A percentile compares a stretch with the other conserved stretches of the same genome.
Conservation (phyloP, 768 basidiomycete genomes). For the Omphalotus guepiniiformis region DNA sequence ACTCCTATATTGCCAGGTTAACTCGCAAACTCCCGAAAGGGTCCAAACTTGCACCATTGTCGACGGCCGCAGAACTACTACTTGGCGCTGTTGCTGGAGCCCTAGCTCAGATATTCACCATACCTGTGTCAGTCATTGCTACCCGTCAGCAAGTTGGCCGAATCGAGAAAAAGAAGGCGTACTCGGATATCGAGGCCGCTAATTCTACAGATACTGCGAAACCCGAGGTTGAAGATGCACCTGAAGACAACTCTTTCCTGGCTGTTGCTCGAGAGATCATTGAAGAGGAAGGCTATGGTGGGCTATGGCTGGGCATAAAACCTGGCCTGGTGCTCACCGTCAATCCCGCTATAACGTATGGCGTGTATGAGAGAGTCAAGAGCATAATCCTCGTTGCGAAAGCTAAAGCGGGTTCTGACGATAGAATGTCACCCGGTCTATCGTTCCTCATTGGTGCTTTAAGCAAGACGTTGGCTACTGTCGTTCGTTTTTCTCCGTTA, state of each 20-base stretch:
- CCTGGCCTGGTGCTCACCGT: constrained; percentile 93
- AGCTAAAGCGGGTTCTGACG: constrained; percentile 34
- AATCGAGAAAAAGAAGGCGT: constrained; percentile 12
- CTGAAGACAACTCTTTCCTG: constrained; percentile 66
- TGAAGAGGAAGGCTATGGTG: constrained; percentile 80
- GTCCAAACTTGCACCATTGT: constrained; percentile 57
- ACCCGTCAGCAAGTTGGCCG: constrained; percentile 92
- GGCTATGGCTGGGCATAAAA: constrained; percentile 90
- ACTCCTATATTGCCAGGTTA: constrained; percentile 73
- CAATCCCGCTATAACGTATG: constrained; percentile 98
- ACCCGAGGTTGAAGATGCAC: constrained; percentile 20
- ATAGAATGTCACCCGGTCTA: constrained; percentile 72
- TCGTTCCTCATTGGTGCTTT: constrained; percentile 86
- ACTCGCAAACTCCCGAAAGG: constrained; percentile 54
- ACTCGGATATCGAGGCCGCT: background rate
- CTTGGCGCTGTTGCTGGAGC: constrained; percentile 92
- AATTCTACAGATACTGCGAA: constrained; percentile 2
- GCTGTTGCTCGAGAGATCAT: constrained; percentile 83
- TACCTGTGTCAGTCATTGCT: constrained; percentile 96
- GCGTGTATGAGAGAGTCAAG: constrained; percentile 90
- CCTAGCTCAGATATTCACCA: constrained; percentile 96
- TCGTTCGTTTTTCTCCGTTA: constrained; percentile 50
- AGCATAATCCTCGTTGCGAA: constrained; percentile 57
- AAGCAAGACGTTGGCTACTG: constrained; percentile 93
- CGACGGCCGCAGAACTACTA: constrained; percentile 75